Evolutionary conservation across 2,329 filamentous ascomycete genomes (phyloP), one percentile per base, ranked within the genome.

Genomic region (Fusarium sp.): DNA sequence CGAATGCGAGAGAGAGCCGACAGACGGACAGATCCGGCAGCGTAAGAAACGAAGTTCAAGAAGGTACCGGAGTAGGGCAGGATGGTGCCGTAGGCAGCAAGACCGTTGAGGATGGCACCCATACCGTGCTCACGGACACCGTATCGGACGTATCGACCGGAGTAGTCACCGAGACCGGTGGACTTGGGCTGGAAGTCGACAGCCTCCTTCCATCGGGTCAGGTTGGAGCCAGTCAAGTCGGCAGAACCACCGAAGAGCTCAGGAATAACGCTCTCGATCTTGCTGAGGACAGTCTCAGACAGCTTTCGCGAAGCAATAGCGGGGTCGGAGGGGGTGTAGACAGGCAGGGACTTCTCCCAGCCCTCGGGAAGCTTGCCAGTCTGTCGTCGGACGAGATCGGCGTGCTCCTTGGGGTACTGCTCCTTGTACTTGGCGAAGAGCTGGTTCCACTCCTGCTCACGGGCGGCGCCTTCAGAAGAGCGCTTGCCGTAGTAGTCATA

Each of bases 41-140:
- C 95, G 82, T 99, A 99, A 26, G 95, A 98, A 75, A 98, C 94
- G 83, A 99, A 99, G 92, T 98, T 99, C 75, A 99, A 88, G 91
- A 99, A 99, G 77, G 96, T 98, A 84, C 96, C 96, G 73, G 90
- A 90, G 75, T 95, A 97, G 75, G 96, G 96, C 79, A 99, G 91
- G 79, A 98, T 87, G 78, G 94, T 97, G 76, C 96, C 96, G 83
- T 98, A 99, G 69, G 95, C 96, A 71, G 94, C 90, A 64, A 99
- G 87, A 85, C 96, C 96, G 87, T 97, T 97, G 86, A 97, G 92
- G 83, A 97, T 93, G 77, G 92, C 92, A 78, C 92, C 93, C 94
- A 97, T 97, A 75, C 84, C 92, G 82, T 97, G 94, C 87, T 97
- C 94, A 82, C 94, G 92, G 76, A 97, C 93, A 88, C 94, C 94